Evolutionary conservation across 441 rosid genomes (phyloP), one percentile per base, ranked within the genome.

Genomic region (Corymbia citriodora): DNA sequence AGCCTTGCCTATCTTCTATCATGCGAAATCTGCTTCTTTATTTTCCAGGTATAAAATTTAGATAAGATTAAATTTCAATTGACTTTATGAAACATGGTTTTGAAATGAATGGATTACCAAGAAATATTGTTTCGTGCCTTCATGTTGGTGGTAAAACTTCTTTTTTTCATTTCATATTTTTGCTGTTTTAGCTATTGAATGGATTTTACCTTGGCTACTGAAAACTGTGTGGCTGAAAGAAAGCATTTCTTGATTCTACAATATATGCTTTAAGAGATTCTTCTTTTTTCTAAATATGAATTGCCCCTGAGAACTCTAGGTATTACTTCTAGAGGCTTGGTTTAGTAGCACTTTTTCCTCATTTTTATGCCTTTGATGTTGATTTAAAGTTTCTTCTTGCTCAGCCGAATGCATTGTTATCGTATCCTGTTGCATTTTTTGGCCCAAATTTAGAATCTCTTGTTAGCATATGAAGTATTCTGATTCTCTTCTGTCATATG

Each of bases 11-110:
- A 88, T 92, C 96, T 91, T 95, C 93, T 83, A 87, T 92, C 86
- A 89, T 96, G 92, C 97, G 89, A 90, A 95, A 96, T 91, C 92
- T 97, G 88, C 94, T 96, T 89, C 96, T 98, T 90, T 95, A 92
- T 93, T 96, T 93, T 93, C 99, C 99, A 93, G 98, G 99, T 97
- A 94, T 90, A 89, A 91, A 63, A 89, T 89, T 89, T 86, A 55
- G 50, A 16, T 86, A n/a, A 54, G 89, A 90, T 88, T 89, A 90
- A 61, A 74, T 88, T 92, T 53, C 90, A 91, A 87, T 88, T 89
- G 86, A 70, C 83, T 63, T 91, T 48, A 12, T 79, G 85, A 31
- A 68, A 79, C 85, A 40, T 3, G 3, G 17, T 79, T 40, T 40
- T 40, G n/a, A 40, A 79, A 23, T 1, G 4, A 45, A 40, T 23